A percentile compares a stretch with the other conserved stretches of the same genome.
Conservation (phyloP, 768 basidiomycete genomes). For the Steccherinum ochraceum region DNA sequence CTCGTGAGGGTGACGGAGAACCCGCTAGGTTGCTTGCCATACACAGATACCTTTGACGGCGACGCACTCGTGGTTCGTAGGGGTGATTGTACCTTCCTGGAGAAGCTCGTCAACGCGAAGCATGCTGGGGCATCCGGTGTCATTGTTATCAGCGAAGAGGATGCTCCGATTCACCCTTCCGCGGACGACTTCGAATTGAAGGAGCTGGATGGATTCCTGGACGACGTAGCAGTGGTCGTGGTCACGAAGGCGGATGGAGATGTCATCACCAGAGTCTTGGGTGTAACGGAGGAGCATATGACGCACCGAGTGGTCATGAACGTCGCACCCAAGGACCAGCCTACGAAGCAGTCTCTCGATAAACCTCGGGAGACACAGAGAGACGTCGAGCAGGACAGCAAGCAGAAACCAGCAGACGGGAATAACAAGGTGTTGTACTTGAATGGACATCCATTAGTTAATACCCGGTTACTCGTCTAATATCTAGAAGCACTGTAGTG, state of each 20-base stretch:
- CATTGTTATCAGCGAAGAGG: slow-evolving; percentile 64
- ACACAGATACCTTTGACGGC: slow-evolving; percentile 39
- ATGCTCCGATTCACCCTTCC: slow-evolving; percentile 58
- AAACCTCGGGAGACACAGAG: background rate
- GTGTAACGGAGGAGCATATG: slow-evolving; percentile 39
- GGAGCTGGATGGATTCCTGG: slow-evolving; percentile 46
- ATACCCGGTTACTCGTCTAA: slow-evolving; percentile 50
- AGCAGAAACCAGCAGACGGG: slow-evolving; percentile 18
- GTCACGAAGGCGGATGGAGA: slow-evolving; percentile 47
- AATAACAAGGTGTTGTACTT: slow-evolving; percentile 56
- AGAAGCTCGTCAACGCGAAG: slow-evolving; percentile 70
- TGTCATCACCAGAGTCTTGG: slow-evolving; percentile 49
- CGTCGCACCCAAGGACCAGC: slow-evolving; percentile 31
- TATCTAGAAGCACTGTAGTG: no score
- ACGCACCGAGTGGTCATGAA: slow-evolving; percentile 46
- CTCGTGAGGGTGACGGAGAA: slow-evolving; percentile 50
- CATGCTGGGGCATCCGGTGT: slow-evolving; percentile 72
- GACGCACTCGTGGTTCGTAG: slow-evolving; percentile 60
- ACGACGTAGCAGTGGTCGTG: slow-evolving; percentile 54
- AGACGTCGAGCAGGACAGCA: slow-evolving; percentile 12
- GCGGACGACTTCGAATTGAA: slow-evolving; percentile 49
- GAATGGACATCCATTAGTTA: slow-evolving; percentile 70
- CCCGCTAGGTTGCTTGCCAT: slow-evolving; percentile 52
- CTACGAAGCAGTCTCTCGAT: background rate
- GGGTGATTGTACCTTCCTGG: slow-evolving; percentile 83